Base-by-base conservation (phyloP, 2,329 filamentous ascomycete genomes). In the Rhinocladiella similis region DNA sequence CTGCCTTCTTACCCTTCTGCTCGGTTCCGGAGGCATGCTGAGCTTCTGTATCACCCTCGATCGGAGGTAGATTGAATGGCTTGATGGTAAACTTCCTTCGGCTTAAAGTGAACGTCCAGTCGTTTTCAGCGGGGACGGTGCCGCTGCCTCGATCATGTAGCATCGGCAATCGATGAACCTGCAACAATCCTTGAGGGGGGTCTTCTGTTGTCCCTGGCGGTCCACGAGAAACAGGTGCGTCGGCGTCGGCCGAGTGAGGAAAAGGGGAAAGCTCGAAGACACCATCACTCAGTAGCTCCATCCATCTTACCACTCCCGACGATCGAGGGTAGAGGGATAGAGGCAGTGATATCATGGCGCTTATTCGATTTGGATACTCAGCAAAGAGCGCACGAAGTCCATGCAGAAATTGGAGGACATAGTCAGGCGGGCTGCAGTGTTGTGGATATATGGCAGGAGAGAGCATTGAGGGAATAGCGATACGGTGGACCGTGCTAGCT, bases 81-180 rank as follows among this genome's bases (percentile, higher is more conserved):
- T 87, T 89, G 62, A 99, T 91, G 38, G 90, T 83, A 63, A 99
- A 85, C 50, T 90, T 92, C 65, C 83, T 86, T 66, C 90, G 81
- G 70, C 91, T 96, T 50, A 99, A 75, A 59, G 86, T 92, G 71
- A 99, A 99, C 3, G 91, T 91, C 73, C 96, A 82, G 72, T 97
- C 91, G 67, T 96, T 90, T 20, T 89, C 86, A 52, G 87, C 81
- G 60, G 85, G 85, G 56, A 83, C 83, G 38, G 83, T 81, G 9
- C 85, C 87, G 13, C 90, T 91, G 1, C 94, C 93, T 63, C 89
- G 90, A 69, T 97, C 93, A 57, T 95, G 90, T 63, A 90, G 87
- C 0, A 96, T 79, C 0, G 94, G 93, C 35, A 97, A 73, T 52
- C 87, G 87, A 70, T 96, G 90, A 0, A 95, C 83, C 60, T 86